Conservation (phyloP, 2,329 filamentous ascomycete genomes). For the Plenodomus lindquistii region DNA sequence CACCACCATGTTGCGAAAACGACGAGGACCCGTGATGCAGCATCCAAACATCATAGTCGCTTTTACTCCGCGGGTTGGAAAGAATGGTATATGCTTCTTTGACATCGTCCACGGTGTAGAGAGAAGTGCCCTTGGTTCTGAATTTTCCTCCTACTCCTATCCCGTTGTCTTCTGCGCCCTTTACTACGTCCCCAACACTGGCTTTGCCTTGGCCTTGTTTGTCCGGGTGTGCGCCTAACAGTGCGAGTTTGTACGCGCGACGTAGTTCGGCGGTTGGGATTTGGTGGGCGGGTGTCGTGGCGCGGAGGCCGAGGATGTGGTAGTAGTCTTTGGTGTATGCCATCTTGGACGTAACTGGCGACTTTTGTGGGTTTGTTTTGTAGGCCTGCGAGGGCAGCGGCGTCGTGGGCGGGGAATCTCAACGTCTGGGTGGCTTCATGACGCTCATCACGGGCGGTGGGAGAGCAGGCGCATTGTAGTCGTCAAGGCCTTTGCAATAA, state of each 20-base stretch:
- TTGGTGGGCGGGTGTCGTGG: constrained; percentile 1
- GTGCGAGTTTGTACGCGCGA: constrained; percentile 59
- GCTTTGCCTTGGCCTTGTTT: constrained; percentile 50
- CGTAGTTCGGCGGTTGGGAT: constrained; percentile 11
- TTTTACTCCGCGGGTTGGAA: constrained; percentile 47
- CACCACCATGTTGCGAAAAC: constrained; percentile 10
- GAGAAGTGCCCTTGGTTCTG: background rate
- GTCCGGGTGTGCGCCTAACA: constrained; percentile 64
- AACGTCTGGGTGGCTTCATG: no score
- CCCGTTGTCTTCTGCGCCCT: background rate
- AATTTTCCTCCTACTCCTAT: background rate
- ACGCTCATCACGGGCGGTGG: no score
- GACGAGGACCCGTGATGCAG: no score
- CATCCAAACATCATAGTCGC: constrained; percentile 49
- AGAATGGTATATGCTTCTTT: constrained; percentile 62
- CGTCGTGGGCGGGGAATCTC: no score
- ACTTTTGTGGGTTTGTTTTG: no score
- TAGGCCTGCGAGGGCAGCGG: no score
- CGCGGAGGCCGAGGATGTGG: constrained; percentile 25
- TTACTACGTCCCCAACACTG: no score
- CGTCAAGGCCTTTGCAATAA: no score
- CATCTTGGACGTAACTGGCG: no score
- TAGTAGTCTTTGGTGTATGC: constrained; percentile 38
- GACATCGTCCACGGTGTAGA: constrained; percentile 60
- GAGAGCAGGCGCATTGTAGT: no score